phyloP scores from a whole-genome alignment of 768 basidiomycete species.

The Phlegmacium glaucopus region DNA sequence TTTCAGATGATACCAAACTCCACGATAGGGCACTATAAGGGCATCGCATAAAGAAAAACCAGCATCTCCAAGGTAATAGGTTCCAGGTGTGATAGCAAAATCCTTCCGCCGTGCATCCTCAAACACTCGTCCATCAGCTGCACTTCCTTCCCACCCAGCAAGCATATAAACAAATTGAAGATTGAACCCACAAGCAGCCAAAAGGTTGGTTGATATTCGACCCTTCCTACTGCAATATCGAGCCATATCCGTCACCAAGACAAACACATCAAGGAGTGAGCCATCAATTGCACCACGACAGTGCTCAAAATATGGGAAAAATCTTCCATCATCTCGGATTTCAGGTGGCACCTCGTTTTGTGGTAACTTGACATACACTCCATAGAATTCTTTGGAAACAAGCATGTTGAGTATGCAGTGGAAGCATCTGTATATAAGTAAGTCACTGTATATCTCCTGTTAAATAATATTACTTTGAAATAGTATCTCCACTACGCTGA shows the following conservation, averaged over 20 bases:
- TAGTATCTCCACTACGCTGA: constrained; percentile 34
- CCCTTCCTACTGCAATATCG: constrained; percentile 16
- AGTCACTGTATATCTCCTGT: neutral
- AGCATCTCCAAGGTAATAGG: constrained; percentile 32
- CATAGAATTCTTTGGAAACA: constrained; percentile 11
- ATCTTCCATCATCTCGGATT: constrained; percentile 16
- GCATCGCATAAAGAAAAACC: constrained; percentile 24
- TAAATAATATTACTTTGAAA: constrained; percentile 25
- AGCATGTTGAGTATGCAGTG: constrained; percentile 16
- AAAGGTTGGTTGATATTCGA: constrained; percentile 25
- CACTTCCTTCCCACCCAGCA: constrained; percentile 29
- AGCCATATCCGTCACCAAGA: constrained; percentile 5
- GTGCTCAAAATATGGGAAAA: constrained; percentile 22
- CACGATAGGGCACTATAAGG: constrained; percentile 29
- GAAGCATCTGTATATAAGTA: constrained; percentile 12
- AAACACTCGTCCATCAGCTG: constrained; percentile 22
- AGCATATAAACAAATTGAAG: constrained; percentile 24
- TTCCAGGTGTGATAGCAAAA: constrained; percentile 22
- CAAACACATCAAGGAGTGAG: constrained; percentile 9
- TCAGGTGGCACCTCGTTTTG: constrained; percentile 10
- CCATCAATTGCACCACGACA: constrained; percentile 26
- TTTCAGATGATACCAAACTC: constrained; percentile 30
- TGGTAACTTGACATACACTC: constrained; percentile 13
- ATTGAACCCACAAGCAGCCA: constrained; percentile 23
- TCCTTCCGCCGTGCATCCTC: constrained; percentile 12